Evolutionary conservation across 2,329 filamentous ascomycete species (phyloP).

Genomic region (Epichloe scottii): DNA sequence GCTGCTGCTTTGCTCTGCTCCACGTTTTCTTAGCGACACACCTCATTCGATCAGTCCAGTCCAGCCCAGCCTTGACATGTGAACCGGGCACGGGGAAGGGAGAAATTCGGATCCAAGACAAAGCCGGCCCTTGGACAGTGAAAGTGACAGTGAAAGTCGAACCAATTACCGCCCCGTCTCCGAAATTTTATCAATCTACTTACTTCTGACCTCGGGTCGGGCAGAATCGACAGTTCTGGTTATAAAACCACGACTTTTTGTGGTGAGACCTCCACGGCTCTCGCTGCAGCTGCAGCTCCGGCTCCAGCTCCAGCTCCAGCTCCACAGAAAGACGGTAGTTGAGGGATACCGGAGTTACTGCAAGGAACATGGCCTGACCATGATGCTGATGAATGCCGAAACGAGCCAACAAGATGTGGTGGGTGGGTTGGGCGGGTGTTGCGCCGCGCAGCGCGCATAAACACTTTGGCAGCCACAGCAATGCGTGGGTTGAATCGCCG

Average conservation of each 20-base stretch:
- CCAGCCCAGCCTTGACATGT: constrained; percentile 1
- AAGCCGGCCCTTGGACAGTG: neutral
- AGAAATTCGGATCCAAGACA: too few relatives aligned
- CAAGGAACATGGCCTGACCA: neutral
- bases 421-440: neutral
- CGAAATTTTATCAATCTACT: too few relatives aligned
- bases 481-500: neutral
- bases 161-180: too few relatives aligned
- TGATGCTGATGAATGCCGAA: constrained; percentile 5
- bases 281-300: too few relatives aligned
- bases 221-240: too few relatives aligned
- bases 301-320: too few relatives aligned
- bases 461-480: neutral
- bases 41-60: constrained; percentile 5
- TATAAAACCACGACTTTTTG: too few relatives aligned
- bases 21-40: constrained; percentile 17
- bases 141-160: neutral
- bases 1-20: constrained; percentile 8
- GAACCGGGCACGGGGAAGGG: neutral
- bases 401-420: constrained; percentile 3
- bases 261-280: too few relatives aligned
- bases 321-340: too few relatives aligned
- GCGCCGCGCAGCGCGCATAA: neutral
- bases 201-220: too few relatives aligned
- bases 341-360: neutral